Conservation (phyloP, 2,329 filamentous ascomycete genomes). For the Penicillium griseofulvum region DNA sequence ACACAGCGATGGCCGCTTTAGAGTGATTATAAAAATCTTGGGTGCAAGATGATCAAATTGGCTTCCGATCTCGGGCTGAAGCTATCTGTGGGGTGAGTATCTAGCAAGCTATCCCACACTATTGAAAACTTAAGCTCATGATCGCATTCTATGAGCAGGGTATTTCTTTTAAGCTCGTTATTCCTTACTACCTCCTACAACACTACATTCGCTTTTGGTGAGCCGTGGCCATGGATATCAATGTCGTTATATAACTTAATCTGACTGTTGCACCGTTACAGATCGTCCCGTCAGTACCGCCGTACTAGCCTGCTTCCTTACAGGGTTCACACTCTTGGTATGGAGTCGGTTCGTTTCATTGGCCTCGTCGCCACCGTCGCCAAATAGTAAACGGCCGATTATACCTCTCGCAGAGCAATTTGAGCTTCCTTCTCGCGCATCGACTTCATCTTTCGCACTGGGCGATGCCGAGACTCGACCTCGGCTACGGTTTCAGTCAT, state of each 20-base stretch:
- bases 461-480: conserved; percentile 6
- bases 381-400: conserved; percentile 26
- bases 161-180: conserved; percentile 35
- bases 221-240: conserved; percentile 10
- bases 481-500: conserved; percentile 5
- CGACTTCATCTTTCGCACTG: conserved; percentile 11
- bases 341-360: conserved; percentile 35
- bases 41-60: conserved; percentile 28
- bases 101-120: conserved; percentile 1
- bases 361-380: conserved; percentile 22
- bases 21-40: conserved; percentile 8
- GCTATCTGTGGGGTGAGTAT: conserved; percentile 34
- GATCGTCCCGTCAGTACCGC: conserved; percentile 49
- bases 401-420: conserved; percentile 30
- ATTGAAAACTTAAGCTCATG: conserved; percentile 19
- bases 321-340: conserved; percentile 39
- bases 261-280: conserved; percentile 21
- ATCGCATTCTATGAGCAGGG: conserved; percentile 17
- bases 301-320: conserved; percentile 42
- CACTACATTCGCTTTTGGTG: conserved; percentile 43
- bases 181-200: conserved; percentile 37
- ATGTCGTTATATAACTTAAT: background rate
- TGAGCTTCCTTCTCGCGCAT: conserved; percentile 22
- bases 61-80: conserved; percentile 32
- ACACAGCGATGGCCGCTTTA: conserved; percentile 14